Percentiles rank a stretch among this genome's conserved stretches.
phyloP scores from a whole-genome alignment of 1,284 basidiomycete genomes.

The Boletellus deceptivus region DNA sequence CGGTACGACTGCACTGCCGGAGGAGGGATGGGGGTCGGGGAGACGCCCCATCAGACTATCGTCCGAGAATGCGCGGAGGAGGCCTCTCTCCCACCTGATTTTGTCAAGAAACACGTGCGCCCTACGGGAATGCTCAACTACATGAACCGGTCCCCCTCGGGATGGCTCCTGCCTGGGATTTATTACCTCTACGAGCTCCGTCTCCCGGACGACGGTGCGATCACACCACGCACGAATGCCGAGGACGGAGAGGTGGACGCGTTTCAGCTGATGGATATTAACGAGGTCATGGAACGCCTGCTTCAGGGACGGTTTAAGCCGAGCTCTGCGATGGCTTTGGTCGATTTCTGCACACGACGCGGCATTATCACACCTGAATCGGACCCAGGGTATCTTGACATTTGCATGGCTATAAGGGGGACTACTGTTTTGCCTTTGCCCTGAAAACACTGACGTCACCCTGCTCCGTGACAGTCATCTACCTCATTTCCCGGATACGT shows the following conservation, averaged over 20 bases:
- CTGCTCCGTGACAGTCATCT: too few species aligned
- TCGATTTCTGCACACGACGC: slow-evolving; percentile 53
- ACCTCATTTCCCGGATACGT: neutral
- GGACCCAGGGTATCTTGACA: slow-evolving; percentile 40
- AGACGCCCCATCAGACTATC: slow-evolving; percentile 35
- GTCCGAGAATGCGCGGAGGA: slow-evolving; percentile 43
- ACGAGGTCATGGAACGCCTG: slow-evolving; percentile 39
- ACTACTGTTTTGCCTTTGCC: slow-evolving; percentile 21
- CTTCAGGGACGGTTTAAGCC: slow-evolving; percentile 48
- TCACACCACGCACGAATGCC: slow-evolving; percentile 36
- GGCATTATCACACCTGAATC: slow-evolving; percentile 44
- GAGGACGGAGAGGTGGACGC: slow-evolving; percentile 44
- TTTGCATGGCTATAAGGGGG: slow-evolving; percentile 30
- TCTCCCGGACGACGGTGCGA: slow-evolving; percentile 34
- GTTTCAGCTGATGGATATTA: slow-evolving; percentile 38
- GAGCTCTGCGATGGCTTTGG: slow-evolving; percentile 51
- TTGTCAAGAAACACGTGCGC: slow-evolving; percentile 30
- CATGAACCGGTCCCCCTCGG: slow-evolving; percentile 39
- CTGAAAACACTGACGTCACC: neutral
- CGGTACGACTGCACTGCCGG: slow-evolving; percentile 43
- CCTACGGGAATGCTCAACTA: slow-evolving; percentile 39
- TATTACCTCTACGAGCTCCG: slow-evolving; percentile 44
- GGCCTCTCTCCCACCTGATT: slow-evolving; percentile 37
- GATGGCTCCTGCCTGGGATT: slow-evolving; percentile 42
- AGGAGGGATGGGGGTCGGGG: slow-evolving; percentile 41